A percentile compares a stretch with the other conserved stretches of the same genome.
phyloP scores from a whole-genome alignment of 2,329 filamentous ascomycete species.

The Colletotrichum euphorbiae region DNA sequence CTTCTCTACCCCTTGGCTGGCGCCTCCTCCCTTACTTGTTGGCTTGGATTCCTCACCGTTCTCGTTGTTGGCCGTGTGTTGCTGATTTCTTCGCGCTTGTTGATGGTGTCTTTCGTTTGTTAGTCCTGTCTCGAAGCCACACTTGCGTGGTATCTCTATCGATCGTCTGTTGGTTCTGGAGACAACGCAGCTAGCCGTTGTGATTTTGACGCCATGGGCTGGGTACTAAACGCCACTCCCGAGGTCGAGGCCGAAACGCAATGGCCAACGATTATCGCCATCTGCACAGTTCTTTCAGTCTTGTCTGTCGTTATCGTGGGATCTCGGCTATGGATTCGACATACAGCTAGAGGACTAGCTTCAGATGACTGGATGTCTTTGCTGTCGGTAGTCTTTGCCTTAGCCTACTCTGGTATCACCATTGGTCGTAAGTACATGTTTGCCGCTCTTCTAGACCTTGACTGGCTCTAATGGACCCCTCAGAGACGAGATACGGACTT shows the following conservation, averaged over 20 bases:
- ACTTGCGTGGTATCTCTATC: neutral
- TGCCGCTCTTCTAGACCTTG: neutral
- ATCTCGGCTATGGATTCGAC: conserved; percentile 56
- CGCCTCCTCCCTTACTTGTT: neutral
- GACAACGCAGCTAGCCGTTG: neutral
- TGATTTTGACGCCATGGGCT: conserved; percentile 53
- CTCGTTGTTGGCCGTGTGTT: neutral
- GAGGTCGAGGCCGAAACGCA: conserved; percentile 60
- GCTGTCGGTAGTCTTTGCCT: conserved; percentile 57
- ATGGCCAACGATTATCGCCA: conserved; percentile 60
- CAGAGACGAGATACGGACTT: conserved; percentile 65
- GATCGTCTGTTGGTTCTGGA: neutral
- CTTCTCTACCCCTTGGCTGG: neutral
- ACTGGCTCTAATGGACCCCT: neutral
- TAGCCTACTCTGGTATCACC: conserved; percentile 62
- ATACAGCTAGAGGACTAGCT: conserved; percentile 56
- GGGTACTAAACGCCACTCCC: conserved; percentile 62
- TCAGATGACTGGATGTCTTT: conserved; percentile 59
- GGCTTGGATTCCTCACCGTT: neutral
- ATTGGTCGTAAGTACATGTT: conserved; percentile 57
- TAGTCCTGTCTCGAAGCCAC: neutral
- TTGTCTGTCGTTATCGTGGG: conserved; percentile 56
- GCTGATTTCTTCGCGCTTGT: neutral
- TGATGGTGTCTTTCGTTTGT: neutral
- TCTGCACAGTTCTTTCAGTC: conserved; percentile 58